Base-by-base conservation (phyloP, 768 basidiomycete genomes). In the Russula abietina region DNA sequence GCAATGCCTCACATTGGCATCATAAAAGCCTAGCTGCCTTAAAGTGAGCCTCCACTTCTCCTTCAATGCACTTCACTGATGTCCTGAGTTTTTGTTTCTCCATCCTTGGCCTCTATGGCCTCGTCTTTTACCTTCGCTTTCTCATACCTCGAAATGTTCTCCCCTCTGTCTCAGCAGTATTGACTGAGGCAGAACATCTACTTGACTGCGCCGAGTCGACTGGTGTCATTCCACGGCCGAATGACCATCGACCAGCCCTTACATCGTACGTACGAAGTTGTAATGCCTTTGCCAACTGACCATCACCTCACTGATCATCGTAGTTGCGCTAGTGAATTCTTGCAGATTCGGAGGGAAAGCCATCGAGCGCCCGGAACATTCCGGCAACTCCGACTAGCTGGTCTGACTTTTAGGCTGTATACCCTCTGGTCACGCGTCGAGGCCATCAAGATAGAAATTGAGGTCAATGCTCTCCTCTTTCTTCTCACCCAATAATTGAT, bases 271-370 rank as follows among this genome's bases (percentile, higher is more conserved):
- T 39, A 39, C 16, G 38, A 16, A 16, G 16, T 11, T 6, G 6
- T 7, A 14, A 2, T 39, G 6, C 38, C 38, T 17, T 17, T 17
- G 6, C 6, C 14, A 17, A 39, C 38, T 14, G 6, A 39, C 16
- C 1, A 1, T 6, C 38, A 17, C 38, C 38, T 39, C 38, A 17
- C 38, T 36, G 38, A 39, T 39, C 16, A 17, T 45, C 59, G 3
- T 36, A 60, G 59, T 28, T 28, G 46, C 16, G 17, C 4, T 0
- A 33, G 2, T 17, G 22, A 26, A 3, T n/a, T 55, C 19, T 22
- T 43, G 32, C 32, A 28, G 32, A 45, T 54, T 12, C 59, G 59
- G 10, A 48, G 19, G 12, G 59, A 60, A n/a, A 60, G 59, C 33
- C 30, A 60, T 28, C 59, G 32, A n/a, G 33, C 52, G 26, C 59